These are phyloP conservation scores for Candida gorgasii DNA, from an alignment of 805 yeast genomes.

Conservation along the genomic window DNA sequence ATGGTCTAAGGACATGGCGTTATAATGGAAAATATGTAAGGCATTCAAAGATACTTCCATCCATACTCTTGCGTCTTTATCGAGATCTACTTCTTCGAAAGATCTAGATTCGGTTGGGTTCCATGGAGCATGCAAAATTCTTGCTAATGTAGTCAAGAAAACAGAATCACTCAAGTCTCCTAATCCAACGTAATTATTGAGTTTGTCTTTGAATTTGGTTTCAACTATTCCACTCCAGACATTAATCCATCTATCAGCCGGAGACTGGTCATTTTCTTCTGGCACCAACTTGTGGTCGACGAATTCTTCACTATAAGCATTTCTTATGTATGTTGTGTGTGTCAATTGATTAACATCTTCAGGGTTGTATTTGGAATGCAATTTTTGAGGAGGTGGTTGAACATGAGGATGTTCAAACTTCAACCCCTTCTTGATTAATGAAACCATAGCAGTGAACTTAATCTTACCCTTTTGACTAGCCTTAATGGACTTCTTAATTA, in stretches of 20 bases:
- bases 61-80: constrained; percentile 31
- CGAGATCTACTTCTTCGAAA: constrained; percentile 31
- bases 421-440: constrained; percentile 30
- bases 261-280: constrained; percentile 29
- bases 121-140: constrained; percentile 44
- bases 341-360: constrained; percentile 23
- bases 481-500: constrained; percentile 52
- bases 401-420: constrained; percentile 10
- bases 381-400: constrained; percentile 19
- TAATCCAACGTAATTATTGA: constrained; percentile 35
- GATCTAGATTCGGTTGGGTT: constrained; percentile 37
- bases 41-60: constrained; percentile 32
- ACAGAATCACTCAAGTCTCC: constrained; percentile 41
- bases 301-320: constrained; percentile 40
- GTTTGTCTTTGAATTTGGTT: constrained; percentile 16
- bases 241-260: constrained; percentile 43
- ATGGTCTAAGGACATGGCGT: constrained; percentile 48
- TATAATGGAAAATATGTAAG: constrained; percentile 41
- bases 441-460: constrained; percentile 52
- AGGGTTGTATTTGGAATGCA: constrained; percentile 29
- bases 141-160: constrained; percentile 41
- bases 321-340: constrained; percentile 40
- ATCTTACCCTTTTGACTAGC: constrained; percentile 55
- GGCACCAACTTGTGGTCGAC: constrained; percentile 32
- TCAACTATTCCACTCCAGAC: constrained; percentile 35